Evolutionary conservation across 2,329 filamentous ascomycete genomes (phyloP).

Genomic region (Scedosporium apiospermum): DNA sequence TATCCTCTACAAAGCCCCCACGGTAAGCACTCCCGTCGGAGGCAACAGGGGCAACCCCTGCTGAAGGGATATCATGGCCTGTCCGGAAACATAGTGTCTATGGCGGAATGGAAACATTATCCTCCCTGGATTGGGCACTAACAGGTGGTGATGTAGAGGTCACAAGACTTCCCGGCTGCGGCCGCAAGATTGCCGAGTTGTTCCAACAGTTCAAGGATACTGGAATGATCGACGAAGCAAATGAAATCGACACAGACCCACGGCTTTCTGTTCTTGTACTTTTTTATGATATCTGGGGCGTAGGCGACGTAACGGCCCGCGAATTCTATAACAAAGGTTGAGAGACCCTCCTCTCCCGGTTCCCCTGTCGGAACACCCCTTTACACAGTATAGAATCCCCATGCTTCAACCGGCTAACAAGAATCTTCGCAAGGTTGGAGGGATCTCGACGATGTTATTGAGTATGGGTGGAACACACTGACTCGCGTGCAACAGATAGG

Average conservation of each 20-base stretch:
- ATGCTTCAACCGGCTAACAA: background rate
- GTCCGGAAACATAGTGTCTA: background rate
- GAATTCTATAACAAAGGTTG: constrained; percentile 63
- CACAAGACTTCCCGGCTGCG: constrained; percentile 64
- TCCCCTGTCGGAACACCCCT: constrained; percentile 1
- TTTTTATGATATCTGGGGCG: constrained; percentile 89
- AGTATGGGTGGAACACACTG: constrained; percentile 67
- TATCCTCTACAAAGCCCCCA: constrained; percentile 28
- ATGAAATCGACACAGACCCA: constrained; percentile 53
- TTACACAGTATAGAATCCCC: background rate
- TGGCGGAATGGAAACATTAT: too few species aligned
- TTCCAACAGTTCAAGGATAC: constrained; percentile 64
- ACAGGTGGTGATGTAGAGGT: constrained; percentile 16
- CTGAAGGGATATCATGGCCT: background rate
- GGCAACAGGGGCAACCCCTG: background rate
- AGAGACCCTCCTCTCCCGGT: background rate
- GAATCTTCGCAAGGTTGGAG: constrained; percentile 48
- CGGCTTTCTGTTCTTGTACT: constrained; percentile 53
- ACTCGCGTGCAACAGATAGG: constrained; percentile 85
- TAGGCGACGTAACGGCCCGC: constrained; percentile 69
- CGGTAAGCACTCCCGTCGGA: constrained; percentile 23
- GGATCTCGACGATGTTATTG: constrained; percentile 77
- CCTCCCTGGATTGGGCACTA: background rate
- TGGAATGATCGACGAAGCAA: constrained; percentile 53
- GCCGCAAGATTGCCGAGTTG: constrained; percentile 66